Percentiles rank a stretch among this genome's conserved stretches.
phyloP scores from a whole-genome alignment of 306 rosid species.

The Mimosa pudica region DNA sequence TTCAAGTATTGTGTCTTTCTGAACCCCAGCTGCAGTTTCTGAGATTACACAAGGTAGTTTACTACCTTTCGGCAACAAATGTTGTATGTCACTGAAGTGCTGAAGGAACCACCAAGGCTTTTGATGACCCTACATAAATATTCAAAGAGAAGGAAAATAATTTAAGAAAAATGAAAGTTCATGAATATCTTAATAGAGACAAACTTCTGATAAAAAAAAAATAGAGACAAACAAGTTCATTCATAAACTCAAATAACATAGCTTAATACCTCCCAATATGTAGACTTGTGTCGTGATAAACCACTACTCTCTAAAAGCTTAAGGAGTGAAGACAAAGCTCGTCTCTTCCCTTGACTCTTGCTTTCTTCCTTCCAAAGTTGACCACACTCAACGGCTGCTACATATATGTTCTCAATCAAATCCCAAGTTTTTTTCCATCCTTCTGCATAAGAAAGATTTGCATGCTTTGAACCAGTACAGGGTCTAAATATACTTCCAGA shows the following conservation, averaged over 20 bases:
- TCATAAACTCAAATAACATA: slow-evolving; percentile 21
- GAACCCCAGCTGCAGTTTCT: slow-evolving; percentile 33
- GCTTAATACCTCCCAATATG: slow-evolving; percentile 55
- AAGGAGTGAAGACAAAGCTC: slow-evolving; percentile 72
- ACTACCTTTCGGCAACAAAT: slow-evolving; percentile 52
- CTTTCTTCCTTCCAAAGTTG: slow-evolving; percentile 75
- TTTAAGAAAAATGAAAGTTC: neutral
- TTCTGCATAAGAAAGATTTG: slow-evolving; percentile 35
- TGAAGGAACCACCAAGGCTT: slow-evolving; percentile 91
- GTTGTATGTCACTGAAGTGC: slow-evolving; percentile 53
- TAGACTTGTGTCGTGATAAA: slow-evolving; percentile 63
- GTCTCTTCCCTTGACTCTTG: slow-evolving; percentile 68
- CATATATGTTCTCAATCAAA: slow-evolving; percentile 54
- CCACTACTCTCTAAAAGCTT: slow-evolving; percentile 76
- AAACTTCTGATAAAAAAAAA: neutral
- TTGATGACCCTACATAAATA: slow-evolving; percentile 52
- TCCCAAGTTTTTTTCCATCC: slow-evolving; percentile 71
- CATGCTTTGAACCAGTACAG: slow-evolving; percentile 40
- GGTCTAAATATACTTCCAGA: slow-evolving; percentile 40
- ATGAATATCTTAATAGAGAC: slow-evolving; percentile 1
- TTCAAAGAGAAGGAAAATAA: neutral
- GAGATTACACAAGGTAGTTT: slow-evolving; percentile 42
- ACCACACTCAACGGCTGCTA: slow-evolving; percentile 52
- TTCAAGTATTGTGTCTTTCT: slow-evolving; percentile 27
- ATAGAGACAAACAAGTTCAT: slow-evolving; percentile 16